phyloP scores from a whole-genome alignment of 495 filamentous ascomycete species.

The Endocarpon pusillum region DNA sequence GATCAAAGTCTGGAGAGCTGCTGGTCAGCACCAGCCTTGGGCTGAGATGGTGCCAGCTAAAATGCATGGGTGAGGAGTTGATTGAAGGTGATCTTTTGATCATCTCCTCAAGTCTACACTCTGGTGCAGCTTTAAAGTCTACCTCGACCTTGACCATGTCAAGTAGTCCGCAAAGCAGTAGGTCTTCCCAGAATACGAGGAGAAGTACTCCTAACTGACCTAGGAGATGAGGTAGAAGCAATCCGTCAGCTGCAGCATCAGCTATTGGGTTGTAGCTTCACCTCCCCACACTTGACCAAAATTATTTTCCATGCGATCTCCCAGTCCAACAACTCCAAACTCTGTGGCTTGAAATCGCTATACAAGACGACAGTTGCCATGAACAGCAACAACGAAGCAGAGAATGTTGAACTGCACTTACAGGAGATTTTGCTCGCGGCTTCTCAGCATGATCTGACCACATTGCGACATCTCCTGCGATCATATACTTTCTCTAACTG shows the following conservation, averaged over 20 bases:
- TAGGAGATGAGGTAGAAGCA: too few relatives aligned
- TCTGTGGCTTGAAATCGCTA: too few relatives aligned
- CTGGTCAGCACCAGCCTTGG: neutral
- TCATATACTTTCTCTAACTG: conserved; percentile 26
- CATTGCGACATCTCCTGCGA: conserved; percentile 58
- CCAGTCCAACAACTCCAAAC: too few relatives aligned
- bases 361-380: too few relatives aligned
- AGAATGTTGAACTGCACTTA: conserved; percentile 25
- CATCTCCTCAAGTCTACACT: neutral
- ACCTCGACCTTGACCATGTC: neutral
- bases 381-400: too few relatives aligned
- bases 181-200: neutral
- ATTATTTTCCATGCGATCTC: too few relatives aligned
- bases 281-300: too few relatives aligned
- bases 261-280: too few relatives aligned
- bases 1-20: conserved; percentile 1
- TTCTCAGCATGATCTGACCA: conserved; percentile 60
- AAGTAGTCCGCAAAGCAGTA: neutral
- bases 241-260: too few relatives aligned
- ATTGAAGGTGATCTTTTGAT: neutral
- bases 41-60: neutral
- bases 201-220: too few relatives aligned
- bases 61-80: neutral
- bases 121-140: neutral
- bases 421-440: conserved; percentile 59